These are phyloP conservation scores for Copromyces sp. DNA, from an alignment of 495 filamentous ascomycete species.

Conservation along the genomic window DNA sequence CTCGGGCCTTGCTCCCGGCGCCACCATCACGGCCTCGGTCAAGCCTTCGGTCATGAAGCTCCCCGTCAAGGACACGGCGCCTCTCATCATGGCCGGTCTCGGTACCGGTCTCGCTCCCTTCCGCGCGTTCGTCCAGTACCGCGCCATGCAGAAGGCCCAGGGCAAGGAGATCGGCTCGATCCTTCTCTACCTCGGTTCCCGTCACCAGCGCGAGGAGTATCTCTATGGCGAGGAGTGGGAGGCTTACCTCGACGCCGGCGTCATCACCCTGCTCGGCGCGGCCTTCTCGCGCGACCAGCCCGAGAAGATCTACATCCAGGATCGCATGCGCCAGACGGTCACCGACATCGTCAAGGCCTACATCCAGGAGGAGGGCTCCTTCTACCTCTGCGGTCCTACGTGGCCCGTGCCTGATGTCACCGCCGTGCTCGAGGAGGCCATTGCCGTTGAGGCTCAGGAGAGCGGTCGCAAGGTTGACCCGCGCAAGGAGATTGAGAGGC, in stretches of 20 bases:
- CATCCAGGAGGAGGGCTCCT: constrained; percentile 75
- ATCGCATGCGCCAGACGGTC: constrained; percentile 86
- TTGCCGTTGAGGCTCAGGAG: constrained; percentile 61
- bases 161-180: constrained; percentile 91
- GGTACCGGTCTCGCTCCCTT: constrained; percentile 95
- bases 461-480: constrained; percentile 71
- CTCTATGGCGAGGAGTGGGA: constrained; percentile 99
- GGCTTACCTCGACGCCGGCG: constrained; percentile 88
- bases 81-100: constrained; percentile 98
- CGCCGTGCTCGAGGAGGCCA: constrained; percentile 84
- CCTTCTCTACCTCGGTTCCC: constrained; percentile 91
- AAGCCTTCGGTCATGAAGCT: constrained; percentile 98
- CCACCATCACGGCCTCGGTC: constrained; percentile 77
- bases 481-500: constrained; percentile 86
- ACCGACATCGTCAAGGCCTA: constrained; percentile 83
- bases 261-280: constrained; percentile 86
- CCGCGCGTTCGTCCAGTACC: constrained; percentile 96
- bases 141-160: constrained; percentile 89
- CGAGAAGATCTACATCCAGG: constrained; percentile 99
- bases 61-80: constrained; percentile 70
- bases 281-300: constrained; percentile 96
- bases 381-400: constrained; percentile 95
- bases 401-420: constrained; percentile 99
- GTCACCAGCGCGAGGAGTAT: constrained; percentile 96
- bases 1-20: constrained; percentile 58